These are phyloP conservation scores for Corinectria fuckeliana DNA, from an alignment of 2,329 filamentous ascomycete species.

Conservation along the genomic window DNA sequence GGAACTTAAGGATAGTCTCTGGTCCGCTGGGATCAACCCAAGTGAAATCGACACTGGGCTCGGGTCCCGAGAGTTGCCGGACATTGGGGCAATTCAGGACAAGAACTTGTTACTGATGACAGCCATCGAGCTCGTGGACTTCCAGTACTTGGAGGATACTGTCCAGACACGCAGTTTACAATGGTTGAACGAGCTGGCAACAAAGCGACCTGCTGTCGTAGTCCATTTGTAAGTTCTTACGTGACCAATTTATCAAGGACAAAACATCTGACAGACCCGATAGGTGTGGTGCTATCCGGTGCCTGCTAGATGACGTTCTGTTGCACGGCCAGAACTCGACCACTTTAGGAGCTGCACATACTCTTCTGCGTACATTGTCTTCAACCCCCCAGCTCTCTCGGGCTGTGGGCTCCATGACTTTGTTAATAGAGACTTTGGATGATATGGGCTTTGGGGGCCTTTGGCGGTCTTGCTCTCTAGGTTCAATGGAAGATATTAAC, in stretches of 20 bases:
- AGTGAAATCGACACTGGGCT: slow-evolving; percentile 40
- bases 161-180: slow-evolving; percentile 64
- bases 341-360: slow-evolving; percentile 66
- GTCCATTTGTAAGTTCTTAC: slow-evolving; percentile 59
- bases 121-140: slow-evolving; percentile 70
- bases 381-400: slow-evolving; percentile 58
- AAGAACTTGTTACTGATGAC: slow-evolving; percentile 68
- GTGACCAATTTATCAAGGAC: no score
- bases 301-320: slow-evolving; percentile 66
- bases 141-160: slow-evolving; percentile 67
- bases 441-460: slow-evolving; percentile 69
- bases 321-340: slow-evolving; percentile 67
- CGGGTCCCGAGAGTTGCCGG: slow-evolving; percentile 34
- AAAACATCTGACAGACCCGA: slow-evolving; percentile 5
- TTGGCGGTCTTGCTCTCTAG: slow-evolving; percentile 63
- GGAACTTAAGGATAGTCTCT: slow-evolving; percentile 68
- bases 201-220: slow-evolving; percentile 61
- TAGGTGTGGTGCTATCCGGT: slow-evolving; percentile 62
- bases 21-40: slow-evolving; percentile 62
- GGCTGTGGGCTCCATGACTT: slow-evolving; percentile 54
- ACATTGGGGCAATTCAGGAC: slow-evolving; percentile 59
- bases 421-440: slow-evolving; percentile 60
- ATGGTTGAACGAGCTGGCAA: slow-evolving; percentile 66
- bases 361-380: slow-evolving; percentile 64
- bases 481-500: slow-evolving; percentile 45